Conservation (phyloP, 176 grass and related monocot genomes). For the Juncus effusus region DNA sequence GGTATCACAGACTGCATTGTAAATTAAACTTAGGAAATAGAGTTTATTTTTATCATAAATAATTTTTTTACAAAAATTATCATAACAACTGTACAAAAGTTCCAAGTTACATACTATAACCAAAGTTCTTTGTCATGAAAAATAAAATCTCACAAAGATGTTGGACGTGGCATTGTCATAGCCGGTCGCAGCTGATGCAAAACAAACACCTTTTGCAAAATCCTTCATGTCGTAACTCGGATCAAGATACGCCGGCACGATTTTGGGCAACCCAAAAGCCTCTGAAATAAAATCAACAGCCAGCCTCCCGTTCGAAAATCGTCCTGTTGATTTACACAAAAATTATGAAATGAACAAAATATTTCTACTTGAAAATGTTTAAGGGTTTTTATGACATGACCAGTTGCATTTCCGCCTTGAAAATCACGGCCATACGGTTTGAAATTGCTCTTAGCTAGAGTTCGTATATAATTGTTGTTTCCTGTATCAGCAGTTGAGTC, state of each 20-base stretch:
- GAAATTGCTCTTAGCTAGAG: slow-evolving; percentile 63
- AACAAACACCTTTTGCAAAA: slow-evolving; percentile 56
- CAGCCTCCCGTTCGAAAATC: slow-evolving; percentile 78
- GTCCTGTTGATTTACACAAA: slow-evolving; percentile 30
- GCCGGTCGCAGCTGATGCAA: slow-evolving; percentile 73
- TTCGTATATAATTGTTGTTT: slow-evolving; percentile 77
- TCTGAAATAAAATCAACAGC: slow-evolving; percentile 74
- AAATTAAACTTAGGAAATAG: background rate
- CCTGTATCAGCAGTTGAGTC: slow-evolving; percentile 86
- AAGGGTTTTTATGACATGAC: background rate
- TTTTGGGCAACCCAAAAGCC: slow-evolving; percentile 58
- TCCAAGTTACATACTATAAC: background rate
- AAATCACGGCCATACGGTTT: slow-evolving; percentile 79
- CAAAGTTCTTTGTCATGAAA: background rate
- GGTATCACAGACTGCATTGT: slow-evolving; percentile 32
- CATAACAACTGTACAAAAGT: background rate
- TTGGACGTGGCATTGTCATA: slow-evolving; percentile 71
- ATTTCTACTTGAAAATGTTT: background rate
- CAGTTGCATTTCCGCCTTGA: slow-evolving; percentile 19
- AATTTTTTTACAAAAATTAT: background rate
- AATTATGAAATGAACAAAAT: too few species aligned
- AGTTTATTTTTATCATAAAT: background rate
- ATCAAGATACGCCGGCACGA: slow-evolving; percentile 70
- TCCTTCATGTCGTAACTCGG: slow-evolving; percentile 34
- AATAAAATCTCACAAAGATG: slow-evolving; percentile 44